Conservation (phyloP, 2,329 filamentous ascomycete species). For the Fusarium bactridioides region DNA sequence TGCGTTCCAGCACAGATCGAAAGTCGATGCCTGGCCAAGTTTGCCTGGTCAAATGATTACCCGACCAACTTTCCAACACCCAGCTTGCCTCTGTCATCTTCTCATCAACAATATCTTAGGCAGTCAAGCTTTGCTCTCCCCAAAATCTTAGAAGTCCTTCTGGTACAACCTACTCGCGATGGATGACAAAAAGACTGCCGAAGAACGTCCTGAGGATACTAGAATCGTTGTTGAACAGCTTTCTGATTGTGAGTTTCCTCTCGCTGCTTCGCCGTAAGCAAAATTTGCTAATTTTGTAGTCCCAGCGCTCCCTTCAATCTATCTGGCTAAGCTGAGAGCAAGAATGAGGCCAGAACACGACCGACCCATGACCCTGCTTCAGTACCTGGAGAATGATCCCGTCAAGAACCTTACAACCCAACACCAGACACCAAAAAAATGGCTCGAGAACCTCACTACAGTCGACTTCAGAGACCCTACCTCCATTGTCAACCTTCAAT, state of each 20-base stretch:
- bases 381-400: no score
- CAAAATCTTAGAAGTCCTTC: not conserved
- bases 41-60: not conserved
- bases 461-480: no score
- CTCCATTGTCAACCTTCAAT: no score
- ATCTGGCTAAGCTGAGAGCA: not conserved
- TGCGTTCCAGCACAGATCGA: not conserved
- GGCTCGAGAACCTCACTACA: no score
- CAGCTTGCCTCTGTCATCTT: not conserved
- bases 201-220: not conserved
- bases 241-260: not conserved
- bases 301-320: not conserved
- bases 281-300: not conserved
- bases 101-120: not conserved
- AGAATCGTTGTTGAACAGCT: not conserved
- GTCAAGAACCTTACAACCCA: no score
- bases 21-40: not conserved
- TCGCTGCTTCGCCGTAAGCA: not conserved
- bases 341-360: not conserved
- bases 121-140: rapidly evolving
- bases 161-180: not conserved
- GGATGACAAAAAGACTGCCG: not conserved
- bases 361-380: no score
- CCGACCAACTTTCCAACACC: not conserved
- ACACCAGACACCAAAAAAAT: no score